A percentile compares a stretch with the other conserved stretches of the same genome.
phyloP scores from a whole-genome alignment of 192 early-diverging fungal genomes.

The Rhizoclosmatium sp. region DNA sequence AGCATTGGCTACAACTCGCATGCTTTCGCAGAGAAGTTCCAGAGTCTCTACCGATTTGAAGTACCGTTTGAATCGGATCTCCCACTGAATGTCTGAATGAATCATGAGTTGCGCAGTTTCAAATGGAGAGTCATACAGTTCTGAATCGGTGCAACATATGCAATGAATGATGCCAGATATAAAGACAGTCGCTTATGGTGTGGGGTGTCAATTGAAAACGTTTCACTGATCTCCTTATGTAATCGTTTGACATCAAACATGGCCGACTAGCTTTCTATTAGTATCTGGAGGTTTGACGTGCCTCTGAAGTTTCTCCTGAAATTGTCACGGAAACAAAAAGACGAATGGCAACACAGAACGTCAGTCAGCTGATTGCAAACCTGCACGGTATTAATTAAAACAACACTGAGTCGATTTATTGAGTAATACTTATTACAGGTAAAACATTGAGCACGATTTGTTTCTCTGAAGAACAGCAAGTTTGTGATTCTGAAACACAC shows the following conservation, averaged over 20 bases:
- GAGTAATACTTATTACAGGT: neutral
- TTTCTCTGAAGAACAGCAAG: constrained; percentile 18
- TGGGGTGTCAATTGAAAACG: neutral
- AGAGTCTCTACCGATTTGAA: constrained; percentile 17
- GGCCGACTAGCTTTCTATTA: too few relatives aligned
- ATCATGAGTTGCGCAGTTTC: constrained; percentile 25
- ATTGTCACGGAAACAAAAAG: neutral
- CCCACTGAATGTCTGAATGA: constrained; percentile 22
- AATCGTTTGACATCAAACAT: constrained; percentile 30
- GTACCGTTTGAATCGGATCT: constrained; percentile 32
- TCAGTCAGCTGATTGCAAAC: neutral
- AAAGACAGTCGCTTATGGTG: neutral
- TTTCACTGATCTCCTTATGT: constrained; percentile 3
- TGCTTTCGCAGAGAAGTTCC: constrained; percentile 1
- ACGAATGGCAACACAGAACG: neutral
- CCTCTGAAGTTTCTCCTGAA: neutral
- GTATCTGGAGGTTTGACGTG: neutral
- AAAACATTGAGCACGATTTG: neutral
- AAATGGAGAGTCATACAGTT: constrained; percentile 30
- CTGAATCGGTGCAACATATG: constrained; percentile 24
- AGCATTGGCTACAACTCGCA: neutral
- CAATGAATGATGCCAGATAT: constrained; percentile 20
- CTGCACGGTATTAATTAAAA: neutral
- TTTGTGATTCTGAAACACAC: neutral
- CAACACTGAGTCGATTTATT: neutral